These are phyloP conservation scores for Sclerotinia nivalis DNA, from an alignment of 2,329 filamentous ascomycete species.

Conservation along the genomic window DNA sequence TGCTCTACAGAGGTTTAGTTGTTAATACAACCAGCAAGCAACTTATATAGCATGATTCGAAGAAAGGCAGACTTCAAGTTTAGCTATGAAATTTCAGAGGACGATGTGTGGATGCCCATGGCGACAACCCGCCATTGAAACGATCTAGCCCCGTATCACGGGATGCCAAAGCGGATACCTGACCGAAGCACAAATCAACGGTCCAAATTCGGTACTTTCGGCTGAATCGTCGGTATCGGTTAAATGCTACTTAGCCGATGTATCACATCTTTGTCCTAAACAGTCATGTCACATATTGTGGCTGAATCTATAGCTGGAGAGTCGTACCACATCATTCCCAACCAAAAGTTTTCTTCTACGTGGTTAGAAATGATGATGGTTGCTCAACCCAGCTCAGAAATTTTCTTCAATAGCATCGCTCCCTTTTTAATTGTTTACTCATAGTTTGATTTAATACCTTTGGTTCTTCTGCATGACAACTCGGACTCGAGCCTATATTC, in stretches of 20 bases:
- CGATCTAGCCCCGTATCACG: neutral
- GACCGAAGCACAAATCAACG: neutral
- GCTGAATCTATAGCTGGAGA: neutral
- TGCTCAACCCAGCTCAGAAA: neutral
- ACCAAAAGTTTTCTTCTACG: neutral
- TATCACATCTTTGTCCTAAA: neutral
- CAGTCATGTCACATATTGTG: neutral
- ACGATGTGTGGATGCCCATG: neutral
- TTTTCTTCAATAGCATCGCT: neutral
- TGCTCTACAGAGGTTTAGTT: neutral
- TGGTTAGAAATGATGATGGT: neutral
- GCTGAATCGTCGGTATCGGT: neutral
- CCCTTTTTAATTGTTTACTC: neutral
- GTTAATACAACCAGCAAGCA: neutral
- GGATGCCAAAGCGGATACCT: neutral
- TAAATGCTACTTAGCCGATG: slow-evolving; percentile 2
- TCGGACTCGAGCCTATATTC: neutral
- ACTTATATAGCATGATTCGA: neutral
- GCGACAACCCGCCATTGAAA: neutral
- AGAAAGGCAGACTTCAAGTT: neutral
- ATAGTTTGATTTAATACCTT: neutral
- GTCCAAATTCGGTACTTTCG: neutral
- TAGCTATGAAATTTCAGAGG: neutral
- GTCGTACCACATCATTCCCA: neutral
- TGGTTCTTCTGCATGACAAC: neutral